Conservation (phyloP, 2,329 filamentous ascomycete genomes). For the Massarina eburnea region DNA sequence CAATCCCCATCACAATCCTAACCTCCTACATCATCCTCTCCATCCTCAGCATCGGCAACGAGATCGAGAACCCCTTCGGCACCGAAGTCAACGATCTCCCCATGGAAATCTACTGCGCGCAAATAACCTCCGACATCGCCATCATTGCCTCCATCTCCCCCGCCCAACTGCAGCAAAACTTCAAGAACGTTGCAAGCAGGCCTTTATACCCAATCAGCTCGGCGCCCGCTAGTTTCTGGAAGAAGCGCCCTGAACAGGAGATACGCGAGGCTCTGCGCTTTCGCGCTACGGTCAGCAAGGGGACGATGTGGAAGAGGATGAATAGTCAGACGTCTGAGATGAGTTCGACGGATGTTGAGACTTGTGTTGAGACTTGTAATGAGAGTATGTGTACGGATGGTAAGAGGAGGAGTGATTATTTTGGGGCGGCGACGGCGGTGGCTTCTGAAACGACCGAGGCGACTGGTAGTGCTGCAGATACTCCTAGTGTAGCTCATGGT, state of each 20-base stretch:
- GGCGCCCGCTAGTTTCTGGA: slow-evolving; percentile 43
- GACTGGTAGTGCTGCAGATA: too few relatives aligned
- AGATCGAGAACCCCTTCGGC: slow-evolving; percentile 86
- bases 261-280: slow-evolving; percentile 44
- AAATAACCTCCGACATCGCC: slow-evolving; percentile 73
- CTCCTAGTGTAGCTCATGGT: too few relatives aligned
- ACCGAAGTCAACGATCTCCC: slow-evolving; percentile 74
- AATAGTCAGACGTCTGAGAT: too few relatives aligned
- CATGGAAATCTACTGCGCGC: slow-evolving; percentile 70
- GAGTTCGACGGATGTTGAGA: too few relatives aligned
- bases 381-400: too few relatives aligned
- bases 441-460: too few relatives aligned
- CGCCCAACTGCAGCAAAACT: slow-evolving; percentile 56
- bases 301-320: too few relatives aligned
- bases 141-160: slow-evolving; percentile 63
- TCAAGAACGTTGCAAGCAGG: slow-evolving; percentile 51
- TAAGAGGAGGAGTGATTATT: too few relatives aligned
- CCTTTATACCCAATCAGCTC: slow-evolving; percentile 58
- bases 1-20: slow-evolving; percentile 52
- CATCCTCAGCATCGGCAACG: slow-evolving; percentile 71
- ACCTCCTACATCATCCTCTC: slow-evolving; percentile 75
- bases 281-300: neutral
- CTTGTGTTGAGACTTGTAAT: too few relatives aligned
- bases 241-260: slow-evolving; percentile 37
- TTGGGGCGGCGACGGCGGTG: too few relatives aligned